Conservation (phyloP, 495 filamentous ascomycete species). For the Trypethelium eluteriae region DNA sequence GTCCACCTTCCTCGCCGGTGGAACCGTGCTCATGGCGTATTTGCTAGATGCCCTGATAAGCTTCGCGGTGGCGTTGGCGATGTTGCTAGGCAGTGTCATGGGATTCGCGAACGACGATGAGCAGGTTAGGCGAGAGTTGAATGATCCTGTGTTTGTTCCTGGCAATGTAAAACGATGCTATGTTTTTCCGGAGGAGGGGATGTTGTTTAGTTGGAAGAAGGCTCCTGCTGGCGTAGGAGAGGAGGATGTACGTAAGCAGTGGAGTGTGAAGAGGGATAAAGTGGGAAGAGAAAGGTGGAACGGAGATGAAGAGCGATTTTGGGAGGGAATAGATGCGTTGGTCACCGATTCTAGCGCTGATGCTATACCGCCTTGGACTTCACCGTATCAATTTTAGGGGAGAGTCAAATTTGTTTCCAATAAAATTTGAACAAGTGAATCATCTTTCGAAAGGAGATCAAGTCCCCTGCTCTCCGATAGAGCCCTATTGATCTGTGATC, state of each 20-base stretch:
- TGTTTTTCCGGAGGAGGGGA: slow-evolving; percentile 18
- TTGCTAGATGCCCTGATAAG: background rate
- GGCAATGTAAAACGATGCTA: slow-evolving; percentile 16
- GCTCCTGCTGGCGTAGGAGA: background rate
- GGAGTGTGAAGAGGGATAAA: slow-evolving; percentile 17
- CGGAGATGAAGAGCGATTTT: slow-evolving; percentile 21
- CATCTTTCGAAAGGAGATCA: no score
- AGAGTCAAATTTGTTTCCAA: no score
- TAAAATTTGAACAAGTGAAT: no score
- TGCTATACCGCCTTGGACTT: no score
- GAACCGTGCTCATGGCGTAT: slow-evolving; percentile 6
- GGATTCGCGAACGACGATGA: slow-evolving; percentile 14
- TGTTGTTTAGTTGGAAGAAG: slow-evolving; percentile 23
- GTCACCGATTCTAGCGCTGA: no score
- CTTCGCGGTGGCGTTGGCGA: slow-evolving; percentile 12
- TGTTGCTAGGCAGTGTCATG: slow-evolving; percentile 12
- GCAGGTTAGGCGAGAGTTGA: slow-evolving; percentile 15
- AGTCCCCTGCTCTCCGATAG: no score
- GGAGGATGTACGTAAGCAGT: slow-evolving; percentile 12
- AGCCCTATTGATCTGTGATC: no score
- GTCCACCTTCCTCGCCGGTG: background rate
- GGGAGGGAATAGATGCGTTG: slow-evolving; percentile 20
- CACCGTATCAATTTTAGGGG: no score
- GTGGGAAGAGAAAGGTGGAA: slow-evolving; percentile 15
- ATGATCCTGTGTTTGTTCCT: slow-evolving; percentile 15